A percentile compares a stretch with the other conserved stretches of the same genome.
Evolutionary conservation across 768 basidiomycete species (phyloP).

Genomic region (Amylocystis lapponica): DNA sequence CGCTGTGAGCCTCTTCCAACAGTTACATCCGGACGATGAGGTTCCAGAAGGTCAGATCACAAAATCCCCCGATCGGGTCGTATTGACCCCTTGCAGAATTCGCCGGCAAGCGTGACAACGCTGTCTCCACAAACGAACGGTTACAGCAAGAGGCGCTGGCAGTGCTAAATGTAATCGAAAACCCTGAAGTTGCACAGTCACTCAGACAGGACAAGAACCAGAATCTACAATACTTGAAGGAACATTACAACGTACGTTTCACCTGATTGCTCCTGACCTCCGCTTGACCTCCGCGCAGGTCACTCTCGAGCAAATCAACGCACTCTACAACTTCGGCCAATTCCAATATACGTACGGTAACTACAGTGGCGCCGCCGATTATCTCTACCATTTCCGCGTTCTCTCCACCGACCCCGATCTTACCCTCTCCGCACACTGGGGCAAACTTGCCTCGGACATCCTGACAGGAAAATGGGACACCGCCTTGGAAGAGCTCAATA

Average conservation of each 20-base stretch:
- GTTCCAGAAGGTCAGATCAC: conserved; percentile 55
- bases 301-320: conserved; percentile 90
- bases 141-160: conserved; percentile 88
- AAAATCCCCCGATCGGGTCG: neutral
- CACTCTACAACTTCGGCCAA: conserved; percentile 95
- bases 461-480: conserved; percentile 92
- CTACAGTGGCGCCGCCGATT: conserved; percentile 94
- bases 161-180: conserved; percentile 93
- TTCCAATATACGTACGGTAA: conserved; percentile 99
- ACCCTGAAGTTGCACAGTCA: conserved; percentile 91
- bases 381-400: conserved; percentile 97
- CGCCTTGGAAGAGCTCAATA: conserved; percentile 93
- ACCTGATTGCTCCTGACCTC: neutral
- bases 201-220: conserved; percentile 96
- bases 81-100: conserved; percentile 53
- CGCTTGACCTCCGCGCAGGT: conserved; percentile 45
- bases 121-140: conserved; percentile 76
- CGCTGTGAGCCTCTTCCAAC: conserved; percentile 71
- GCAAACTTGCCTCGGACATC: conserved; percentile 95
- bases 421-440: conserved; percentile 97
- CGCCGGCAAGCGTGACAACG: conserved; percentile 72
- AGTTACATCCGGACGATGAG: conserved; percentile 68
- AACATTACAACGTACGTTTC: conserved; percentile 52
- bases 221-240: conserved; percentile 90
- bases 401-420: conserved; percentile 91